A percentile compares a stretch with the other conserved stretches of the same genome.
These are phyloP conservation scores for Anacardium occidentale DNA, from an alignment of 345 rosid species.

Conservation along the genomic window DNA sequence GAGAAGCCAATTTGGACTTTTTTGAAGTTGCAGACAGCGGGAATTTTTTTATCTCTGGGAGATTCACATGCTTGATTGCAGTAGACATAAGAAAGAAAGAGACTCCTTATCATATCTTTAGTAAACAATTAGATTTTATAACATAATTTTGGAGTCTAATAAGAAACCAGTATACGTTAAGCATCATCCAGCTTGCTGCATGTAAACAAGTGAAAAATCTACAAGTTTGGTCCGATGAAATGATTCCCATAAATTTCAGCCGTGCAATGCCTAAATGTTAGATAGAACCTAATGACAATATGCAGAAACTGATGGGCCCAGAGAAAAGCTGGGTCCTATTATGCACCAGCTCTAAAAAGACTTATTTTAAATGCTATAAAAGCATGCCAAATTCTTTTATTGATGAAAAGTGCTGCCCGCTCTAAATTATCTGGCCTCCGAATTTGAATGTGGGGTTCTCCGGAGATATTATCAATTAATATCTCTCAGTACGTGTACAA, in stretches of 20 bases:
- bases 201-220: constrained; percentile 4
- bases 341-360: too few species aligned
- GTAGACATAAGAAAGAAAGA: constrained; percentile 31
- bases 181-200: constrained; percentile 25
- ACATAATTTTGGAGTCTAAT: not conserved
- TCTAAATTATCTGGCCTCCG: not conserved
- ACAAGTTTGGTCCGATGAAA: constrained; percentile 6
- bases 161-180: not conserved
- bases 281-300: not conserved
- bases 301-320: not conserved
- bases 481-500: not conserved
- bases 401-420: not conserved
- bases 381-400: not conserved
- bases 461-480: too few species aligned
- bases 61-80: constrained; percentile 46
- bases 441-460: not conserved
- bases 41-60: constrained; percentile 28
- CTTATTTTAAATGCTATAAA: too few species aligned
- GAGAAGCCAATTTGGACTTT: constrained; percentile 47
- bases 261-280: not conserved
- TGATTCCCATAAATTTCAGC: not conserved
- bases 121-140: constrained; percentile 1
- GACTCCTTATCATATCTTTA: constrained; percentile 22
- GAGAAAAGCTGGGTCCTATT: too few species aligned
- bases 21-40: constrained; percentile 40